phyloP scores from a whole-genome alignment of 1,139 yeast genomes.

The Taiozyma onychis region DNA sequence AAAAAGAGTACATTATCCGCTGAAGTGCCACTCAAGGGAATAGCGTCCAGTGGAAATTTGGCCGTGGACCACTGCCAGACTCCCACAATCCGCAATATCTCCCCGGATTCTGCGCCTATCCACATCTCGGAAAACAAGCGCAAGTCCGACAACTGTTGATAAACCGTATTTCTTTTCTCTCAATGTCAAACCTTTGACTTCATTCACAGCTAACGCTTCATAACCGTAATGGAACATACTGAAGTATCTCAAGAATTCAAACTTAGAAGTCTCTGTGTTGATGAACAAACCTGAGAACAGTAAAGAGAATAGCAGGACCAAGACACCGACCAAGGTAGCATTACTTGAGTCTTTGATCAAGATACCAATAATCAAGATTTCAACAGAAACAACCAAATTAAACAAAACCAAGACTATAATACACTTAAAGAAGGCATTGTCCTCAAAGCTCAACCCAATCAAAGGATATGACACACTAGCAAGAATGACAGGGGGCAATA shows the following conservation, averaged over 20 bases:
- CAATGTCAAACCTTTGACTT: constrained; percentile 81
- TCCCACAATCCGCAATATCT: neutral
- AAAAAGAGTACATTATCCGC: too few species aligned
- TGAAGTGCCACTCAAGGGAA: too few species aligned
- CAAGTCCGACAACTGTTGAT: neutral
- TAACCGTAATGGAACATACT: constrained; percentile 95
- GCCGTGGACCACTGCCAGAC: neutral
- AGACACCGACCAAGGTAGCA: constrained; percentile 83
- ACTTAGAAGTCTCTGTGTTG: constrained; percentile 50
- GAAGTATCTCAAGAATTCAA: constrained; percentile 75
- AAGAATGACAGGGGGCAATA: constrained; percentile 81
- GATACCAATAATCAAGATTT: constrained; percentile 82
- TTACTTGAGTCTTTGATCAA: constrained; percentile 87
- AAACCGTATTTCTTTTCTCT: constrained; percentile 68
- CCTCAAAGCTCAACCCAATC: constrained; percentile 78
- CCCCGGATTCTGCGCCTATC: neutral
- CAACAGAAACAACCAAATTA: constrained; percentile 81
- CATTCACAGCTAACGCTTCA: constrained; percentile 87
- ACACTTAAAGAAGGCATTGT: constrained; percentile 71
- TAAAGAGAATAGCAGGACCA: constrained; percentile 75
- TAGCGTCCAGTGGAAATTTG: too few species aligned
- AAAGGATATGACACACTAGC: constrained; percentile 87
- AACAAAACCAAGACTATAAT: constrained; percentile 67
- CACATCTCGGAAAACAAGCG: neutral
- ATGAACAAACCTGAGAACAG: constrained; percentile 91